Conservation (phyloP, 345 rosid genomes). For the Corchorus olitorius region DNA sequence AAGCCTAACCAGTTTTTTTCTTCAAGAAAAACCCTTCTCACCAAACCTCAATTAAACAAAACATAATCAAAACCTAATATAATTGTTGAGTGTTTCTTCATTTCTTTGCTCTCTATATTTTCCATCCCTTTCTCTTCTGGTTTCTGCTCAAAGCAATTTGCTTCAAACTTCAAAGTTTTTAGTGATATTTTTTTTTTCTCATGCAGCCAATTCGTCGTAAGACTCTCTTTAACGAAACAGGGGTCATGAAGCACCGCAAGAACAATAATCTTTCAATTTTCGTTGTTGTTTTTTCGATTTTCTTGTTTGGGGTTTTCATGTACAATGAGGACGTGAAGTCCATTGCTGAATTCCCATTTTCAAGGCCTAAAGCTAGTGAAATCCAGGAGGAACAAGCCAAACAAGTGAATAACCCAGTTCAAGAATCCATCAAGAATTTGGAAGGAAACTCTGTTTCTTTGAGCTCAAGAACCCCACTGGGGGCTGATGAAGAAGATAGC, state of each 20-base stretch:
- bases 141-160: not conserved
- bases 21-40: constrained; percentile 61
- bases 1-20: constrained; percentile 43
- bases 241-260: constrained; percentile 68
- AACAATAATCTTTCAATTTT: constrained; percentile 67
- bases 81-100: constrained; percentile 12
- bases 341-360: constrained; percentile 75
- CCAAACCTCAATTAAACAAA: constrained; percentile 58
- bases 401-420: constrained; percentile 27
- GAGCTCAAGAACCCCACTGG: constrained; percentile 37
- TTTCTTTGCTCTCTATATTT: constrained; percentile 32
- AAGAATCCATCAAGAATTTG: constrained; percentile 39
- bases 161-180: too few relatives aligned
- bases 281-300: constrained; percentile 51
- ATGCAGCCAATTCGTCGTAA: constrained; percentile 55
- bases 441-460: constrained; percentile 21
- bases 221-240: constrained; percentile 37
- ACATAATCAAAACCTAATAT: constrained; percentile 1
- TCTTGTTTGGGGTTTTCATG: constrained; percentile 68
- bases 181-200: not conserved
- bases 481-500: constrained; percentile 27
- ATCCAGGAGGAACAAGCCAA: constrained; percentile 35
- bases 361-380: constrained; percentile 48
- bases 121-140: constrained; percentile 27
- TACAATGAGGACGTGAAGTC: constrained; percentile 74